Evolutionary conservation across 306 rosid species (phyloP).

Genomic region (Vigna unguiculata): DNA sequence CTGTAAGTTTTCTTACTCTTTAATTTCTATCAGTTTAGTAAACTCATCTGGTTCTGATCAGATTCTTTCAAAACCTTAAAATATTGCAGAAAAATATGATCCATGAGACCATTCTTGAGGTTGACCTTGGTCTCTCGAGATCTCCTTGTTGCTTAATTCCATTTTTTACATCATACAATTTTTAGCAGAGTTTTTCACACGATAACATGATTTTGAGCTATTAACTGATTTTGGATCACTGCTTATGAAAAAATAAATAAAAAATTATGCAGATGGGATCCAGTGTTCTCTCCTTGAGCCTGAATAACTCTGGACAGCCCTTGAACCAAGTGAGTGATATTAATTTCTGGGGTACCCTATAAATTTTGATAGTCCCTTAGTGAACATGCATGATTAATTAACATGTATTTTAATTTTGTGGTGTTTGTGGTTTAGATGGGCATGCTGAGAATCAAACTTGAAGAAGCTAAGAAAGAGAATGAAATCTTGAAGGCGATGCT

Average conservation of each 20-base stretch:
- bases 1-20: constrained; percentile 39
- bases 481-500: constrained; percentile 42
- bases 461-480: constrained; percentile 55
- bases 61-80: not conserved
- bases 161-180: not conserved
- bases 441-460: constrained; percentile 45
- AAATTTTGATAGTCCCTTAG: not conserved
- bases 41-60: not conserved
- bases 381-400: not conserved
- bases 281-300: constrained; percentile 41
- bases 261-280: constrained; percentile 49
- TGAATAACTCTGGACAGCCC: constrained; percentile 38
- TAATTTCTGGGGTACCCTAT: constrained; percentile 8
- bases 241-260: not conserved
- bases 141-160: not conserved
- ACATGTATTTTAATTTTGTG: not conserved
- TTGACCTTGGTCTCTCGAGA: constrained; percentile 3
- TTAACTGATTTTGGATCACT: constrained; percentile 14
- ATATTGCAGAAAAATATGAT: not conserved
- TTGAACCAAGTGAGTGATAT: constrained; percentile 47
- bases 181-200: not conserved
- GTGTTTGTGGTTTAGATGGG: constrained; percentile 39
- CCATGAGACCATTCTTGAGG: not conserved
- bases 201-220: not conserved
- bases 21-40: not conserved